phyloP scores from a whole-genome alignment of 768 basidiomycete species.

The Boletellus emodensis region DNA sequence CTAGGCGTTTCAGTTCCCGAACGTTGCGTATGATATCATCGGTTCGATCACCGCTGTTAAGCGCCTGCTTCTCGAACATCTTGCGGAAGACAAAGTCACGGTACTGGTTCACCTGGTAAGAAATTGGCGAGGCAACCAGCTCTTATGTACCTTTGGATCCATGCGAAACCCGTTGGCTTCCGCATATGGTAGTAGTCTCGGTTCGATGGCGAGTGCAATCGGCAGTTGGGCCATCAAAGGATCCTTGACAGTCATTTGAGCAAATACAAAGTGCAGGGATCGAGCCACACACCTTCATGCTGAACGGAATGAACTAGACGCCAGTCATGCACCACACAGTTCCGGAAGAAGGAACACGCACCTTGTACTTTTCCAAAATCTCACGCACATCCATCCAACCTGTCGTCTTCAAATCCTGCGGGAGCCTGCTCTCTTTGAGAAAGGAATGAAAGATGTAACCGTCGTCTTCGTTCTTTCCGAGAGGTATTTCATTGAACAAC shows the following conservation, averaged over 20 bases:
- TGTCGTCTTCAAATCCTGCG: constrained; percentile 53
- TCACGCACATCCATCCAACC: constrained; percentile 63
- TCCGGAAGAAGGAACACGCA: constrained; percentile 23
- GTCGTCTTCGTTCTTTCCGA: constrained; percentile 73
- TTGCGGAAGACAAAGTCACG: constrained; percentile 85
- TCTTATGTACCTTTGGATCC: constrained; percentile 61
- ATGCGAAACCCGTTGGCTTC: constrained; percentile 71
- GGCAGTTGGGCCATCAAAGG: constrained; percentile 77
- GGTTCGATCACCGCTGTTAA: constrained; percentile 47
- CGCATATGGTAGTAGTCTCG: constrained; percentile 67
- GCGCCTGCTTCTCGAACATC: constrained; percentile 64
- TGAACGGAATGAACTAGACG: constrained; percentile 73
- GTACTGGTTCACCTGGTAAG: constrained; percentile 44
- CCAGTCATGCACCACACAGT: constrained; percentile 13
- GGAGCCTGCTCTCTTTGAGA: constrained; percentile 65
- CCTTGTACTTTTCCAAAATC: constrained; percentile 68
- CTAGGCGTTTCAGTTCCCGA: constrained; percentile 65
- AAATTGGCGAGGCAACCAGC: constrained; percentile 1
- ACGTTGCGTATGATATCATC: constrained; percentile 69
- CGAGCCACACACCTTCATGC: constrained; percentile 48
- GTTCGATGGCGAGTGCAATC: constrained; percentile 72
- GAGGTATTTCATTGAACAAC: constrained; percentile 62
- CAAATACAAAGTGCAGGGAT: not conserved
- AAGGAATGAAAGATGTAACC: constrained; percentile 61
- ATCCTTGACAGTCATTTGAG: constrained; percentile 44